Evolutionary conservation across 2,329 filamentous ascomycete species (phyloP).

Genomic region (Xylariaceae sp.): DNA sequence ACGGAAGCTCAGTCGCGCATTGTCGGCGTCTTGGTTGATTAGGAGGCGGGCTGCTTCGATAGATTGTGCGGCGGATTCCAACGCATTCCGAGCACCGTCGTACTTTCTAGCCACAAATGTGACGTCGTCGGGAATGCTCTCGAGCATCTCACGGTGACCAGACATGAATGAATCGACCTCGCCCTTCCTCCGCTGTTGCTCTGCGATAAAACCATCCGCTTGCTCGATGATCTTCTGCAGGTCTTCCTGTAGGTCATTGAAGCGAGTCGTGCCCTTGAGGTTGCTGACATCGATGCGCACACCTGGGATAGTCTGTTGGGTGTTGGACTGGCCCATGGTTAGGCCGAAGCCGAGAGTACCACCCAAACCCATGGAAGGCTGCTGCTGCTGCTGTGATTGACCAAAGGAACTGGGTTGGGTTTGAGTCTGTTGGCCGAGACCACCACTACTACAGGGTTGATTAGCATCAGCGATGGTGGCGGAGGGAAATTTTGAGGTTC

Average conservation of each 20-base stretch:
- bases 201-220: constrained; percentile 81
- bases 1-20: constrained; percentile 53
- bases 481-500: neutral
- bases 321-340: constrained; percentile 57
- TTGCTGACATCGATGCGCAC: constrained; percentile 81
- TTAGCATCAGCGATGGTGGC: neutral
- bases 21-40: constrained; percentile 50
- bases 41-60: constrained; percentile 51
- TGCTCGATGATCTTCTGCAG: constrained; percentile 79
- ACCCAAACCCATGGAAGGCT: constrained; percentile 33
- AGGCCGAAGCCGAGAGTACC: constrained; percentile 43
- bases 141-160: constrained; percentile 60
- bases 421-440: constrained; percentile 32
- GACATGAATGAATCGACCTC: constrained; percentile 75
- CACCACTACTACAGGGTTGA: constrained; percentile 25
- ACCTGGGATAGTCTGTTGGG: constrained; percentile 67
- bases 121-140: constrained; percentile 55
- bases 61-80: constrained; percentile 50
- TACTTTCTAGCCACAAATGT: constrained; percentile 54
- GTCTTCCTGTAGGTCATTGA: constrained; percentile 85
- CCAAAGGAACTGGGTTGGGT: constrained; percentile 28
- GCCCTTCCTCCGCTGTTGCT: constrained; percentile 78
- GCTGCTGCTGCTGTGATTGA: constrained; percentile 35
- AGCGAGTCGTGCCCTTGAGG: constrained; percentile 86
- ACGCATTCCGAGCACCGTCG: constrained; percentile 50